These are phyloP conservation scores for Pythium scleroteichum DNA, from an alignment of 352 stramenopile genomes.

Conservation along the genomic window DNA sequence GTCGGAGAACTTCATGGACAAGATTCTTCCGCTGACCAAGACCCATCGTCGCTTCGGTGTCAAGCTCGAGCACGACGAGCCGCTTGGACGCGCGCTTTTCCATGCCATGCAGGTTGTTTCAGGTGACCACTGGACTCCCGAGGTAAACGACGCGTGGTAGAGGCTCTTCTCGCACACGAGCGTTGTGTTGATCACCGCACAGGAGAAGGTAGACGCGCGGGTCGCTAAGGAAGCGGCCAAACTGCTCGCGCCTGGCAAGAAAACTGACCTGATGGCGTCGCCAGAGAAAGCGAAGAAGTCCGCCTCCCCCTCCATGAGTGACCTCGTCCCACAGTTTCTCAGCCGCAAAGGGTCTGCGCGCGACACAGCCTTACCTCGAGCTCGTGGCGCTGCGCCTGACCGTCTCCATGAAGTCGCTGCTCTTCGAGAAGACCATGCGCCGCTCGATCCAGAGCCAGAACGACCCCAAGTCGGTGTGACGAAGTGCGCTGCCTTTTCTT, in stretches of 20 bases:
- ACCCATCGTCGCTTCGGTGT: constrained; percentile 52
- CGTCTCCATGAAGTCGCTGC: constrained; percentile 31
- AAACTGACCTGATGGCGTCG: neutral
- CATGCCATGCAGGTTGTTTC: constrained; percentile 47
- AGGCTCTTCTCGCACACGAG: constrained; percentile 45
- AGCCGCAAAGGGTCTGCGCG: neutral
- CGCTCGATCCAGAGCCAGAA: constrained; percentile 19
- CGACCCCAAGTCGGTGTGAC: constrained; percentile 14
- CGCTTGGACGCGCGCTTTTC: constrained; percentile 37
- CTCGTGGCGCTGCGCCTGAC: constrained; percentile 31
- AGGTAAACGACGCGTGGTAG: constrained; percentile 46
- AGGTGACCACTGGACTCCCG: constrained; percentile 35
- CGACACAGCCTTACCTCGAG: constrained; percentile 11
- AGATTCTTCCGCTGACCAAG: constrained; percentile 43
- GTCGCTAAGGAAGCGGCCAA: constrained; percentile 16
- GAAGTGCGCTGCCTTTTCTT: too few species aligned
- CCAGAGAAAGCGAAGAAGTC: constrained; percentile 5
- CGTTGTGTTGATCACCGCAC: constrained; percentile 39
- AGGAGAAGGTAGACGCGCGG: constrained; percentile 22
- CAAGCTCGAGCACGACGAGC: constrained; percentile 47
- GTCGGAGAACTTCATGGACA: constrained; percentile 36
- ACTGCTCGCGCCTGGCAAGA: constrained; percentile 9
- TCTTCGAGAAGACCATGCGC: constrained; percentile 45
- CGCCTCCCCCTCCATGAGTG: neutral
- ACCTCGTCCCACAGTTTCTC: constrained; percentile 12